Evolutionary conservation across 2,329 filamentous ascomycete species (phyloP), one percentile per base, ranked within the genome.

Genomic region (Trichophyton rubrum): DNA sequence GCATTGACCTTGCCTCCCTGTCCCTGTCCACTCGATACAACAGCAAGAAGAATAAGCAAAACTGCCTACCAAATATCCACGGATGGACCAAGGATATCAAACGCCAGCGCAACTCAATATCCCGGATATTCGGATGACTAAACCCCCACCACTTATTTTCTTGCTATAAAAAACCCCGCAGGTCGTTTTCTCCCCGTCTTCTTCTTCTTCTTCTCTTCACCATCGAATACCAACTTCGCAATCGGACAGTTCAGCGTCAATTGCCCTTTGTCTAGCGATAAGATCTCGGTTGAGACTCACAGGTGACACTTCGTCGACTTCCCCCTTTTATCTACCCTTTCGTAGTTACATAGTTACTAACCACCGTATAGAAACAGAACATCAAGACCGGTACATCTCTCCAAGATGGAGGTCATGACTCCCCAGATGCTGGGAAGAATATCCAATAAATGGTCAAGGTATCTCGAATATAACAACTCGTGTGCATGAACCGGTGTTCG

Each of bases 401-500:
- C 67, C n/a, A 51, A 65, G 66, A 69, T 69, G 73, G 73, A 74
- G 45, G 72, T 67, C 69, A 73, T 74, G 71, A 64, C 66, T 63
- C 67, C 64, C 65, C 70, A 73, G 71, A 71, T 67, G 71, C 70
- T 74, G 72, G 71, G 67, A 65, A 65, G 60, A 59, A 61, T 58
- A 66, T 73, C 70, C 69, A 71, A 47, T 66, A 59, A 67, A 71
- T 70, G 73, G 75, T 77, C 75, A 77, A 78, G 75, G 75, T 78
- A 77, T 75, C 71, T 73, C 72, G 73, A 70, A 72, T 73, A 74
- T 38, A 27, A 53, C 49, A 73, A 67, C 33, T 65, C 71, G 67
- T 72, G 77, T 77, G 82, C 81, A 81, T 85, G 83, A 80, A 81
- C 83, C 83, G 83, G 83, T 85, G 83, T 80, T 79, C 77, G 77